Evolutionary conservation across 345 rosid species (phyloP), one percentile per base, ranked within the genome.

Genomic region (Euphorbia peplus): DNA sequence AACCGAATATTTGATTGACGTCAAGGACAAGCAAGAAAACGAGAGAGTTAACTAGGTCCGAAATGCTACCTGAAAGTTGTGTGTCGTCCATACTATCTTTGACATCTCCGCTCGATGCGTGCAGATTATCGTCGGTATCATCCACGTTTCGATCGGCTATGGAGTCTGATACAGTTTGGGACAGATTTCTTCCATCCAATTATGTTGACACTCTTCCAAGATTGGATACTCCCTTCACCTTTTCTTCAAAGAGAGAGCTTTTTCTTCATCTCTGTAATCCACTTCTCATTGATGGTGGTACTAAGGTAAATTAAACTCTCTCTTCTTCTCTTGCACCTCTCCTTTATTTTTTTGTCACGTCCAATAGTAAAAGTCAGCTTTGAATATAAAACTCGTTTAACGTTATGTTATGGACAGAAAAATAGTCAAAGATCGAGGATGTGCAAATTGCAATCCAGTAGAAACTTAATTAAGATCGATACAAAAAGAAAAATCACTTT

Each of bases 211-310:
- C 60, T 35, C 66, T 69, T 66, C 73, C 67, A 11, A 67, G 76
- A 12, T n/a, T 67, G 44, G 70, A 19, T 52, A 58, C 65, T 18
- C 67, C 75, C n/a, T 9, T 68, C 51, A 29, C 56, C 2, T 74
- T 68, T 58, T 64, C 70, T 32, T 70, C 84, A 25, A 71, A 61
- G 76, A 81, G 71, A 66, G 77, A 77, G 70, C 81, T 81, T 30
- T 81, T 53, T 50, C 63, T 60, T 52, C 21, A 46, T 28, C 76
- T 81, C 14, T 75, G 81, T 68, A 29, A 66, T 1, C 70, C 75
- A 15, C 51, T 69, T 58, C 76, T 81, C 56, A 21, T 81, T 9
- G 84, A 77, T 54, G 65, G 56, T 5, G 84, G 81, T 11, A 69
- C 39, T 28, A 81, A 71, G 77, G 77, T 77, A 61, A 10, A 16